Base-by-base conservation (phyloP, 2,329 filamentous ascomycete genomes). In the Pseudogymnoascus sp. region DNA sequence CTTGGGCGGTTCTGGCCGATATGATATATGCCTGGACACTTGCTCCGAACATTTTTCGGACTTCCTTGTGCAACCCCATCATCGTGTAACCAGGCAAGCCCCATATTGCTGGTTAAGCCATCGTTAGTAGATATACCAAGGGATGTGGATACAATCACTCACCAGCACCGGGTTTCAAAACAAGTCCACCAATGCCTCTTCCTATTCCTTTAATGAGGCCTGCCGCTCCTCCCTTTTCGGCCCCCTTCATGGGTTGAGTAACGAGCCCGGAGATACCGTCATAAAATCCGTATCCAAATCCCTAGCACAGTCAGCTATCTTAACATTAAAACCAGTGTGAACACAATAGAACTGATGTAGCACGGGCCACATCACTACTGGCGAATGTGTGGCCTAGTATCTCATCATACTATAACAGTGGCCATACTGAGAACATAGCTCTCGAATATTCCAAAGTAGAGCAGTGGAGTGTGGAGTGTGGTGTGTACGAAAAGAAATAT, bases 221-320 rank as follows among this genome's bases (percentile, higher is more conserved):
- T 7, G 78, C 79, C 1, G 77, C 74, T 2, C 87, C 87, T 66
- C 86, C 84, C 67, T 89, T 85, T 71, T 83, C 83, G 2, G 84
- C 85, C 11, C 87, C 92, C 65, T 83, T 83, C 4, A 88, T 75
- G 0, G 92, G 92, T 67, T 96, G 91, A 0, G 85, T 93, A 11
- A 93, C 82, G 2, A 96, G 77, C 0, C 92, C 92, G 1, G 91
- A 86, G 31, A 95, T 84, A 3, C 91, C 91, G 71, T 96, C 91
- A 71, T 87, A 95, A 26, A 96, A 77, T 0, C 91, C 91, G 63
- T 88, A 83, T 60, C 33, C 31, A 62, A 62, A 44, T 5, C 29
- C 42, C 40, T 53, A 13, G 13, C 17, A 60, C 31, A 60, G 37
- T 17, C 31, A 53, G 46, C 15, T 53, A 31, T 17, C 23, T 26